phyloP scores from a whole-genome alignment of 2,329 filamentous ascomycete species.

The Achaetomium macrosporum region DNA sequence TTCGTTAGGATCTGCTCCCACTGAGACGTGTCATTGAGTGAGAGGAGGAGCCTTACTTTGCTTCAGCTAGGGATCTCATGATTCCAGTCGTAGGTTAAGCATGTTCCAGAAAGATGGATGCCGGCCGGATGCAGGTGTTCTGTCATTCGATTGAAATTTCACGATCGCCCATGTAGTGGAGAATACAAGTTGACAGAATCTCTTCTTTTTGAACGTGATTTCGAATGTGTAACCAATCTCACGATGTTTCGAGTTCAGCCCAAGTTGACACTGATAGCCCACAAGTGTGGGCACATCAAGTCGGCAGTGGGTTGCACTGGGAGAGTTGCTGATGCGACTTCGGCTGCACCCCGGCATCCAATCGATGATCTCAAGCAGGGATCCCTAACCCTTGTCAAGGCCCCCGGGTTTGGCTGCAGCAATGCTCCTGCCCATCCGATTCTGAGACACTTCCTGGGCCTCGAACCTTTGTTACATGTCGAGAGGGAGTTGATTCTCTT shows the following conservation, averaged over 20 bases:
- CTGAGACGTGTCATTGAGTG: neutral
- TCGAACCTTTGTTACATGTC: slow-evolving; percentile 2
- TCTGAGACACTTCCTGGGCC: neutral
- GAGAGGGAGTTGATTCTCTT: too few species aligned
- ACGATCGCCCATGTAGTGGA: neutral
- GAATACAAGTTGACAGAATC: neutral
- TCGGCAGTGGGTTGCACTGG: slow-evolving; percentile 8
- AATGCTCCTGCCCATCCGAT: slow-evolving; percentile 14
- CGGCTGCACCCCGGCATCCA: slow-evolving; percentile 2
- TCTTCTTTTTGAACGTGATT: neutral
- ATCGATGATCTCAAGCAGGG: slow-evolving; percentile 11
- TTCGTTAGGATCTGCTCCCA: neutral
- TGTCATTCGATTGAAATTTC: neutral
- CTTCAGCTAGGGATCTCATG: slow-evolving; percentile 51
- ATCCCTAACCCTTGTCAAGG: neutral
- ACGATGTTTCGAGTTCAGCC: neutral
- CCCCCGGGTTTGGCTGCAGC: slow-evolving; percentile 13
- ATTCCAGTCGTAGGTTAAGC: slow-evolving; percentile 6
- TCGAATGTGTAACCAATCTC: neutral
- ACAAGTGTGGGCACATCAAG: neutral
- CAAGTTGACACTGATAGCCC: neutral
- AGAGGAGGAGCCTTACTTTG: slow-evolving; percentile 36
- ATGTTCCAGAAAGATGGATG: neutral
- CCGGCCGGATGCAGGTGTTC: neutral
- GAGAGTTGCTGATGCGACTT: slow-evolving; percentile 10